Conservation (phyloP, 2,329 filamentous ascomycete genomes). For the Scortechinia acanthostroma region DNA sequence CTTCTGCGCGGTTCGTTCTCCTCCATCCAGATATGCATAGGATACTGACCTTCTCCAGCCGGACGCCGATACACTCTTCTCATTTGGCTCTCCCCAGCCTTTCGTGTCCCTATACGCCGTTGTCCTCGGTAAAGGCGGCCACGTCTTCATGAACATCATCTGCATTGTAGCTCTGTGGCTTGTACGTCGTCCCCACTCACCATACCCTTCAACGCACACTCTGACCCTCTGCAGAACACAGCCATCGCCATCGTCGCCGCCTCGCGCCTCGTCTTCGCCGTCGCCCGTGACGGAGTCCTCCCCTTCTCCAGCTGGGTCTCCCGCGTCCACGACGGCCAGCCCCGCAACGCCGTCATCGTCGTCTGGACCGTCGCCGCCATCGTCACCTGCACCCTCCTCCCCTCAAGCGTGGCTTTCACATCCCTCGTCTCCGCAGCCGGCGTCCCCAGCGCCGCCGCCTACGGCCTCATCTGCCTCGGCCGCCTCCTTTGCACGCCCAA, state of each 20-base stretch:
- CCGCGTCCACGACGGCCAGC: slow-evolving; percentile 43
- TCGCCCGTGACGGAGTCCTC: slow-evolving; percentile 52
- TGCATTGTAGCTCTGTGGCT: slow-evolving; percentile 41
- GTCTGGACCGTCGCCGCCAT: slow-evolving; percentile 44
- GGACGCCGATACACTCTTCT: slow-evolving; percentile 39
- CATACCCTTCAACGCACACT: background rate
- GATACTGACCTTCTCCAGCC: slow-evolving; percentile 24
- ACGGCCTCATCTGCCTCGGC: slow-evolving; percentile 39
- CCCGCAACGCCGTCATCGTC: slow-evolving; percentile 50
- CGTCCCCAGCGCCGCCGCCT: slow-evolving; percentile 40
- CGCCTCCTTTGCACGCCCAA: slow-evolving; percentile 36
- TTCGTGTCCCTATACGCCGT: slow-evolving; percentile 50
- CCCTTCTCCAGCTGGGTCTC: slow-evolving; percentile 52
- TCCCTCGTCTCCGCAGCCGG: slow-evolving; percentile 43
- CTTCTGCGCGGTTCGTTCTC: slow-evolving; percentile 39
- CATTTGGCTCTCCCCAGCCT: slow-evolving; percentile 44
- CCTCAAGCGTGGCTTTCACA: slow-evolving; percentile 42
- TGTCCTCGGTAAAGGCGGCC: slow-evolving; percentile 43
- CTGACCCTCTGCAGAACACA: slow-evolving; percentile 35
- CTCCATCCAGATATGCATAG: background rate
- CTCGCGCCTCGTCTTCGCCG: slow-evolving; percentile 54
- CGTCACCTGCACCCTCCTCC: slow-evolving; percentile 49
- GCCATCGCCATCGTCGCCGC: slow-evolving; percentile 50
- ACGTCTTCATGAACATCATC: slow-evolving; percentile 55
- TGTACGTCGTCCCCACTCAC: slow-evolving; percentile 23